Evolutionary conservation across 192 early-diverging fungal species (phyloP).

Genomic region (Hyaloraphidium curvatum): DNA sequence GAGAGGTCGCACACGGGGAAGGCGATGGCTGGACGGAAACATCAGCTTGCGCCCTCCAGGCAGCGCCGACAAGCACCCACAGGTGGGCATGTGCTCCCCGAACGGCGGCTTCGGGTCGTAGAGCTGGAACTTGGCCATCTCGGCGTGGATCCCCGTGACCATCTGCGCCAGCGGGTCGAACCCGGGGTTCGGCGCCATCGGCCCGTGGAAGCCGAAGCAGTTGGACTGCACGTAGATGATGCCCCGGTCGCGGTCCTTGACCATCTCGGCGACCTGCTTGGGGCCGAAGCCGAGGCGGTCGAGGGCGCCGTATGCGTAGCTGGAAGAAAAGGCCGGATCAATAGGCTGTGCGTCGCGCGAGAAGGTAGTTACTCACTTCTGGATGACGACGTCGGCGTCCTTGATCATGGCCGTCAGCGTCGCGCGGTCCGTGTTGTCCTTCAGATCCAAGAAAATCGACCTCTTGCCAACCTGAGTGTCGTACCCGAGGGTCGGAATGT

Average conservation of each 20-base stretch:
- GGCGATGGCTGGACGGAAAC: not conserved
- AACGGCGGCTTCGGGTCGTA: not conserved
- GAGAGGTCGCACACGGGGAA: not conserved
- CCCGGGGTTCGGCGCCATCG: constrained; percentile 1
- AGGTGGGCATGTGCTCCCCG: not conserved
- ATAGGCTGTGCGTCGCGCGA: too few species aligned
- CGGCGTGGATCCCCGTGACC: constrained; percentile 1
- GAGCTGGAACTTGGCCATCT: not conserved
- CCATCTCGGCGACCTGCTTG: not conserved
- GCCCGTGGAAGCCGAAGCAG: constrained; percentile 3
- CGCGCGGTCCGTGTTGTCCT: not conserved
- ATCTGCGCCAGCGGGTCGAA: not conserved
- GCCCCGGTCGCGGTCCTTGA: not conserved
- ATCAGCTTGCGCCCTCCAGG: not conserved
- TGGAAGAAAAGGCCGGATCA: not conserved
- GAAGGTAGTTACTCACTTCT: not conserved
- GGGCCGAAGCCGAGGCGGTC: constrained; percentile 1
- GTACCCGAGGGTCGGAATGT: not conserved
- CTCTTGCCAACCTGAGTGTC: not conserved
- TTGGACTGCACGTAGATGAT: constrained; percentile 2
- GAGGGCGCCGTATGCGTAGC: constrained; percentile 2
- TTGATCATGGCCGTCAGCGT: not conserved
- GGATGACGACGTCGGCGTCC: not conserved
- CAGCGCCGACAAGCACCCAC: not conserved
- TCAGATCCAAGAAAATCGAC: not conserved